Base-by-base conservation (phyloP, 1,284 basidiomycete genomes). In the Agaricales sp. region DNA sequence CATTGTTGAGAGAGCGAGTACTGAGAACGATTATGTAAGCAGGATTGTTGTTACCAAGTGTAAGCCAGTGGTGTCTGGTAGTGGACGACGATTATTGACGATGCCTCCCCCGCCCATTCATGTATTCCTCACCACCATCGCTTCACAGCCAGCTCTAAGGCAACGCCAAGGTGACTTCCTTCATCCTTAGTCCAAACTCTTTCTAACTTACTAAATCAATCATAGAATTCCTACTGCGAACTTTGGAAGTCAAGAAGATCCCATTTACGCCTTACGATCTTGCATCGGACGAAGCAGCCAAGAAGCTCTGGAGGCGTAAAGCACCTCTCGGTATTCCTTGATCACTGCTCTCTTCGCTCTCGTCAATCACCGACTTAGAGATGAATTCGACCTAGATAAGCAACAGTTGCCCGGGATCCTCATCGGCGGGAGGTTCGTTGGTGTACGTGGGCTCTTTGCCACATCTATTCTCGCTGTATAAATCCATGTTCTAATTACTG, bases 51-150 rank as follows among this genome's bases (percentile, higher is more conserved):
- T n/a, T n/a, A n/a, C n/a, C n/a, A n/a, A n/a, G n/a, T n/a, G n/a
- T n/a, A n/a, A n/a, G n/a, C n/a, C n/a, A n/a, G n/a, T n/a, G 35
- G 24, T 18, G 21, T 25, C 46, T 21, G 44, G 30, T 25, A 47
- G 11, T 43, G 37, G 11, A 38, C 45, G 38, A 39, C 35, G 51
- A 53, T 18, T 21, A 50, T 48, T 48, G 38, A 61, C 52, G 30
- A 88, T 88, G 84, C 73, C 79, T 50, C 75, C 83, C 18, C 87
- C 87, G 8, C 87, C 87, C 3, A 82, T 90, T 52, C 77, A 84
- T 56, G 63, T 89, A 30, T 89, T 87, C 61, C 72, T 89, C 49
- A 90, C 87, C n/a, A 90, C 87, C 8, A 90, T 90, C 53, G 83
- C 82, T 3, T 87, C 84, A 49, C 82, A 87, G 59, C 79, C 84